phyloP scores from a whole-genome alignment of 2,329 filamentous ascomycete species.

The Trichoderma gracile region DNA sequence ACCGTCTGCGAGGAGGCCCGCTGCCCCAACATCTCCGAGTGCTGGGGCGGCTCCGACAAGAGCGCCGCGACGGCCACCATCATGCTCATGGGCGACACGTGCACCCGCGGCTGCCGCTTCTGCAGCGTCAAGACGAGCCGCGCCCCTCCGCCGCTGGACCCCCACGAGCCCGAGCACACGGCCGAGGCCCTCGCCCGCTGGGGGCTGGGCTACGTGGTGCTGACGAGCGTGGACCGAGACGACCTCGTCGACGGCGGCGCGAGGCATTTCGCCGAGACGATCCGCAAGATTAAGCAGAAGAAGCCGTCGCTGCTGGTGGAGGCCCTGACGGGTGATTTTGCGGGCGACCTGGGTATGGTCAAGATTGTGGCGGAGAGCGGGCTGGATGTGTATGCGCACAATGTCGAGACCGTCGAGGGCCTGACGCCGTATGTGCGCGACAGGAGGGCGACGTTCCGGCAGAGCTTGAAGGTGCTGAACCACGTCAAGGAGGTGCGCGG shows the following conservation, averaged over 20 bases:
- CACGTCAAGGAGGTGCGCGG: constrained; percentile 76
- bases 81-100: constrained; percentile 99
- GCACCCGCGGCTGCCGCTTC: constrained; percentile 93
- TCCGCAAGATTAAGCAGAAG: constrained; percentile 89
- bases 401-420: constrained; percentile 91
- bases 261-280: constrained; percentile 87
- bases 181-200: constrained; percentile 89
- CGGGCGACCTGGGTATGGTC: constrained; percentile 84
- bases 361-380: constrained; percentile 80
- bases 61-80: constrained; percentile 93
- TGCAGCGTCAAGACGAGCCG: constrained; percentile 93
- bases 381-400: constrained; percentile 95
- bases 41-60: constrained; percentile 91
- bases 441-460: constrained; percentile 82
- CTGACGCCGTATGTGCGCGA: constrained; percentile 90
- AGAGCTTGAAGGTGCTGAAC: constrained; percentile 76
- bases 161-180: constrained; percentile 95
- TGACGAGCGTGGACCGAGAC: constrained; percentile 92
- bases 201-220: constrained; percentile 93
- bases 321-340: constrained; percentile 84
- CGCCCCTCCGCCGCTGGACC: constrained; percentile 75
- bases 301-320: constrained; percentile 76
- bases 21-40: constrained; percentile 96
- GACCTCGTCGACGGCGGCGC: constrained; percentile 89
- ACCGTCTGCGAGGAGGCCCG: constrained; percentile 97